phyloP scores from a whole-genome alignment of 2,329 filamentous ascomycete genomes.

The Tolypocladium pustulatum region DNA sequence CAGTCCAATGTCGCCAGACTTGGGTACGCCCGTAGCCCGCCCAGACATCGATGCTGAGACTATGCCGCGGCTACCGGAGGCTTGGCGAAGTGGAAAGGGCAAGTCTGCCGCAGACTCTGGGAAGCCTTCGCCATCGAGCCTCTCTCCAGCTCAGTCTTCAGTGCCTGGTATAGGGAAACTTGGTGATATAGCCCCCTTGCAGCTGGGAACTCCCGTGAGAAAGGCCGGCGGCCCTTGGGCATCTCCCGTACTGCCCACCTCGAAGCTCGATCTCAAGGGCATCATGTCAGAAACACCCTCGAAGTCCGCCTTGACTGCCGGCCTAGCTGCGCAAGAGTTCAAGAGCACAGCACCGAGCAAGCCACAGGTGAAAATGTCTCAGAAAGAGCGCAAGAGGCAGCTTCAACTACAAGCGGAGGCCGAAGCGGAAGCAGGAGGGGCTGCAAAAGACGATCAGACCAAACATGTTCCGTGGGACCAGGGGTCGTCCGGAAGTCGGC shows the following conservation, averaged over 20 bases:
- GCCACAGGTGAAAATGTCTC: conserved; percentile 58
- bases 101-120: conserved; percentile 1
- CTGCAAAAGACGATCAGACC: conserved; percentile 20
- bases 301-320: conserved; percentile 42
- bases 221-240: conserved; percentile 36
- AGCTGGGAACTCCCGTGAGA: conserved; percentile 1
- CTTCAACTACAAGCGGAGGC: conserved; percentile 53
- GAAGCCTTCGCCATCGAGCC: neutral
- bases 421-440: conserved; percentile 17
- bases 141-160: neutral
- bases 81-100: conserved; percentile 14
- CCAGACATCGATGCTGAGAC: conserved; percentile 15
- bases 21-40: conserved; percentile 7
- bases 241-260: conserved; percentile 37
- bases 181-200: neutral
- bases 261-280: conserved; percentile 63
- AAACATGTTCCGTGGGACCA: conserved; percentile 35
- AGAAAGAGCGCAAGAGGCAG: conserved; percentile 83
- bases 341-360: conserved; percentile 27
- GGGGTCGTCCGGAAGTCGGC: conserved; percentile 23
- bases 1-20: conserved; percentile 17
- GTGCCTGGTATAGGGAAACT: neutral
- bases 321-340: conserved; percentile 38
- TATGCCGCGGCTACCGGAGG: conserved; percentile 17
- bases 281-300: conserved; percentile 57